Evolutionary conservation across 2,329 filamentous ascomycete genomes (phyloP), one percentile per base, ranked within the genome.

Genomic region (Colletotrichum viniferum): DNA sequence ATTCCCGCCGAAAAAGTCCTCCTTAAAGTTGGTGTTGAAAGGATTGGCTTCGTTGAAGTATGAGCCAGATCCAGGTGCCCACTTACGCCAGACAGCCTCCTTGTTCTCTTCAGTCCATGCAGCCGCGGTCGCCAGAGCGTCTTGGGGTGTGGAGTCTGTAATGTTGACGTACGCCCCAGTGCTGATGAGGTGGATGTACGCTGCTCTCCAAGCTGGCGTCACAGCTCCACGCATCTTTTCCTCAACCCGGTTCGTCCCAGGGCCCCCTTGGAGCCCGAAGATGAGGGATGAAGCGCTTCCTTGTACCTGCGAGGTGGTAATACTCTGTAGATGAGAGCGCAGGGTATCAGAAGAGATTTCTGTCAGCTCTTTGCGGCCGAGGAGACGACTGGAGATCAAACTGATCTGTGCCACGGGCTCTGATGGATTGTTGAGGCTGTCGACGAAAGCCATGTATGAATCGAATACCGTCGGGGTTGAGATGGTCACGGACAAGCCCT

Each of bases 1-100:
- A 28, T 79, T 63, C 4, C 48, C 38, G 7, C 82, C 82, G 36
- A 79, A 83, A 62, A 83, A 84, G 4, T 78, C 73, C 66, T 81
- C 38, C 6, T 72, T 77, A 58, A 81, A 83, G 38, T 82, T 77
- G 12, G 14, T 77, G 43, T 83, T 76, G 52, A 79, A 79, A 18
- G 83, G 84, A 74, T 85, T 84, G 2, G 82, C 85, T 78, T 88
- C 86, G 69, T 86, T 87, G 80, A 84, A 77, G 67, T 85, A 85
- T 3, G 78, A 64, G 16, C 77, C 75, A 2, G 75, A 43, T 16
- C 66, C 65, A 6, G 77, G 75, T 5, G 77, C 76, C 58, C 74
- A 77, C 38, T 74, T 55, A 12, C 67, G 61, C 74, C 74, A 77
- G 18, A 77, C 43, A 2, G 38, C 16, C 55, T 77, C 74, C 58